Evolutionary conservation across 305 asterid species (phyloP), one percentile per base, ranked within the genome.

Genomic region (Rubia tinctorum): DNA sequence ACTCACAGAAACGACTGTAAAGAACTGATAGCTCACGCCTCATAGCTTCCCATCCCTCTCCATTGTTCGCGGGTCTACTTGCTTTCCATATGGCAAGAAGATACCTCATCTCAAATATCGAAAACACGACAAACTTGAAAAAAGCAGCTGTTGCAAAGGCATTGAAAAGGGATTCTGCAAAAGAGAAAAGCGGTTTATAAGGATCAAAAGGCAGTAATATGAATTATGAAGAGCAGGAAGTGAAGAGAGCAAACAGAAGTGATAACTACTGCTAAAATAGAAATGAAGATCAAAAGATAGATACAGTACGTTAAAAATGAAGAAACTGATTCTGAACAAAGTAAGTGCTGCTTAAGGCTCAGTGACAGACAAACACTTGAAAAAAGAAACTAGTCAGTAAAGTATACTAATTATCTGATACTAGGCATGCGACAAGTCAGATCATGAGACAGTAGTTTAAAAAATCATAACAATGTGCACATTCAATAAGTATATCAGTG

Each of bases 71-170:
- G 39, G 87, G 83, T 66, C 98, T 82, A 79, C 88, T 89, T 58
- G 98, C 98, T 81, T 92, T 95, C 98, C 98, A 92, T 82, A 95
- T 92, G 17, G 97, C 96, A 63, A 95, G 98, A 75, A 95, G 98
- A 84, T 91, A 95, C 68, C 98, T 88, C 99, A 95, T 95, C 87
- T 95, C 99, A 79, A 95, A 95, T 77, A 95, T 90, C 44, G 99
- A 95, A 86, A 95, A 95, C 78, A 95, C 99, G 73, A 95, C 99
- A 75, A 95, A 95, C 86, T 95, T 95, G 95, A 95, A 95, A 83
- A 95, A 92, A 75, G 99, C 98, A 69, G 97, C 99, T 6, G 99
- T 95, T 43, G 99, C 99, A 78, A 95, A 95, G 58, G 99, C 96
- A 84, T 95, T 95, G 80, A 95, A 95, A 45, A 95, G 85, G 67